Evolutionary conservation across 768 basidiomycete genomes (phyloP).

Genomic region (Cystofilobasidium ferigula): DNA sequence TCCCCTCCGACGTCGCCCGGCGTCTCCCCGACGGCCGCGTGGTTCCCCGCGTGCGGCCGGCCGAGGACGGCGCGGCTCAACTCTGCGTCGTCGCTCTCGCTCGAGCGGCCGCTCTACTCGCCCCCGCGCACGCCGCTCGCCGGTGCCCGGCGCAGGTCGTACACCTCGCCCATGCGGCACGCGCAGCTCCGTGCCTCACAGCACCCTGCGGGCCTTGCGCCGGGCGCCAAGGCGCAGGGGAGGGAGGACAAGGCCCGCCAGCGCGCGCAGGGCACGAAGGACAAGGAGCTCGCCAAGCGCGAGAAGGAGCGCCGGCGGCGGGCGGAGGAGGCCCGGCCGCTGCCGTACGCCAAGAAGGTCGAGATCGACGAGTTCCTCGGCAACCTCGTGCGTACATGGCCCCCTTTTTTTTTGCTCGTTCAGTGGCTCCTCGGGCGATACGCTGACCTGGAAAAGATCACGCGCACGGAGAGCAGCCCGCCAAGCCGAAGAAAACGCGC

Average conservation of each 20-base stretch:
- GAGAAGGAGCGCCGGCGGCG: slow-evolving; percentile 11
- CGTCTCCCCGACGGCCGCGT: slow-evolving; percentile 13
- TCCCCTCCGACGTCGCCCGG: slow-evolving; percentile 19
- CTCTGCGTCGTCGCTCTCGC: background rate
- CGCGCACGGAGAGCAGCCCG: background rate
- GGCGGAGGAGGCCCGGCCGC: slow-evolving; percentile 16
- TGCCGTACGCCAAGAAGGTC: slow-evolving; percentile 23
- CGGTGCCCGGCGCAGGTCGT: background rate
- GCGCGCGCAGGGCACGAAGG: background rate
- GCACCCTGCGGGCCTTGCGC: too few relatives aligned
- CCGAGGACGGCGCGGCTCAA: background rate
- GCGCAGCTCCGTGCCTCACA: background rate
- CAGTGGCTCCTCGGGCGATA: background rate
- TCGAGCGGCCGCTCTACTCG: background rate
- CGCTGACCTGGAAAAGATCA: background rate
- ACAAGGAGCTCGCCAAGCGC: slow-evolving; percentile 6
- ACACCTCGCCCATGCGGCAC: background rate
- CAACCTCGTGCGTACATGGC: slow-evolving; percentile 8
- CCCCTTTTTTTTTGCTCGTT: background rate
- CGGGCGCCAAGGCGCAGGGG: too few relatives aligned
- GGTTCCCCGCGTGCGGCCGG: background rate
- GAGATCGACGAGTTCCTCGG: slow-evolving; percentile 27
- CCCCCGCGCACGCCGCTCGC: slow-evolving; percentile 1
- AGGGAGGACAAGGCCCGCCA: background rate
- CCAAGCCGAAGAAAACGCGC: slow-evolving; percentile 5